phyloP scores from a whole-genome alignment of 805 yeast species.

The Candida fluviatilis region DNA sequence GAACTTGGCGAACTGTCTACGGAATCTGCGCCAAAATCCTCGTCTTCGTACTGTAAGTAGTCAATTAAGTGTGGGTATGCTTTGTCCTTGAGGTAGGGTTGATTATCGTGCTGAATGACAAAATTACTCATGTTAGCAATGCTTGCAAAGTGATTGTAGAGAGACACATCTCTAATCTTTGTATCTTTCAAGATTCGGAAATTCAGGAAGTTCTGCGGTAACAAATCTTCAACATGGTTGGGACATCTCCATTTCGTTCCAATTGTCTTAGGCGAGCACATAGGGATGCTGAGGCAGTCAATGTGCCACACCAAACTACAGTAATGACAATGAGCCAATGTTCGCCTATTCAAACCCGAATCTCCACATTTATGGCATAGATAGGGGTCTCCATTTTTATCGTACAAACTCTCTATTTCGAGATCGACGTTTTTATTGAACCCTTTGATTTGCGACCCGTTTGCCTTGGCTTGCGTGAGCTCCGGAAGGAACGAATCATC shows the following conservation, averaged over 20 bases:
- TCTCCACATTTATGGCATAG: conserved; percentile 74
- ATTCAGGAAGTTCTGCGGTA: conserved; percentile 33
- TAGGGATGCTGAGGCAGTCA: conserved; percentile 78
- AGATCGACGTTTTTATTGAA: conserved; percentile 43
- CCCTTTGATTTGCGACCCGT: conserved; percentile 32
- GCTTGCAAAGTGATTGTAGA: conserved; percentile 30
- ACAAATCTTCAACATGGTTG: conserved; percentile 59
- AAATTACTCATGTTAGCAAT: conserved; percentile 26
- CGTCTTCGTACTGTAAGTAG: conserved; percentile 24
- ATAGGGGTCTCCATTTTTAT: conserved; percentile 63
- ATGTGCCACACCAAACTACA: conserved; percentile 84
- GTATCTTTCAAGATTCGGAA: conserved; percentile 50
- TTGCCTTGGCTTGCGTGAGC: conserved; percentile 34
- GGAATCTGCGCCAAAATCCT: conserved; percentile 16
- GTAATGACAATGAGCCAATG: conserved; percentile 73
- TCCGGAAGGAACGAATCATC: conserved; percentile 49
- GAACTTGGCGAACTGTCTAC: too few species aligned
- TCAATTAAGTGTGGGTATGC: conserved; percentile 22
- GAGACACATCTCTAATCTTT: conserved; percentile 48
- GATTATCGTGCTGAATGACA: conserved; percentile 29
- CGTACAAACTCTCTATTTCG: conserved; percentile 63
- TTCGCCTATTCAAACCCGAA: conserved; percentile 57
- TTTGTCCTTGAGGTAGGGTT: conserved; percentile 23
- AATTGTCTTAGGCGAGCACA: conserved; percentile 64
- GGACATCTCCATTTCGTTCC: conserved; percentile 92